Base-by-base conservation (phyloP, 2,329 filamentous ascomycete genomes). In the Cladobotryum protrusum region DNA sequence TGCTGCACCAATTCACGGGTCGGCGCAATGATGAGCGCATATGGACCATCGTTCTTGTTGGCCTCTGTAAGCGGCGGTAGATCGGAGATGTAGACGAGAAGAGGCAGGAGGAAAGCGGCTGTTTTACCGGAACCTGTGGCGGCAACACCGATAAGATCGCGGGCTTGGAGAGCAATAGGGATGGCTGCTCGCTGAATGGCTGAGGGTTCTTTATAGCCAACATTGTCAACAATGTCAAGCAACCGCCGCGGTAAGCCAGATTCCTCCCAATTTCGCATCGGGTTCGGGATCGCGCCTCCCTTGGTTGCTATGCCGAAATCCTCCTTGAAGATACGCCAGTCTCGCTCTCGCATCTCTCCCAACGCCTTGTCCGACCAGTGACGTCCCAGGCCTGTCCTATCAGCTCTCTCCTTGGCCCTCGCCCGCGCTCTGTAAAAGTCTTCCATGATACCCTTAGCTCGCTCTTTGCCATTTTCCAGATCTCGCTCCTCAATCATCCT, bases 301-400 rank as follows among this genome's bases (percentile, higher is more conserved):
- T 96, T 97, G 8, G 90, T 96, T 37, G 86, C 79, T 65, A 99
- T 99, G 60, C 93, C 95, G 72, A 96, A 97, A 69, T 99, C 91
- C 68, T 97, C 93, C 71, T 97, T 99, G 82, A 99, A 96, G 60
- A 99, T 97, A 64, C 93, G 88, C 93, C 93, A 99, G 69, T 99
- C 93, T 66, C 93, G 80, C 71, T 97, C 91, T 55, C 89, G 87
- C 93, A 99, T 99, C 61, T 96, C 88, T 13, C 87, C 83, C 55
- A 97, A 74, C 54, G 78, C 80, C 81, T 99, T 99, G 65, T 96
- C 89, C 49, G 87, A 90, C 93, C 93, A 99, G 69, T 96, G 90
- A 67, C 91, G 91, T 60, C 95, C 91, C 50, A 95, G 76, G 33
- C 85, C 85, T 56, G 85, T 89, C 54, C 86, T 80, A 53, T 78